Conservation (phyloP, 2,329 filamentous ascomycete species). For the Colletotrichum paranaense region DNA sequence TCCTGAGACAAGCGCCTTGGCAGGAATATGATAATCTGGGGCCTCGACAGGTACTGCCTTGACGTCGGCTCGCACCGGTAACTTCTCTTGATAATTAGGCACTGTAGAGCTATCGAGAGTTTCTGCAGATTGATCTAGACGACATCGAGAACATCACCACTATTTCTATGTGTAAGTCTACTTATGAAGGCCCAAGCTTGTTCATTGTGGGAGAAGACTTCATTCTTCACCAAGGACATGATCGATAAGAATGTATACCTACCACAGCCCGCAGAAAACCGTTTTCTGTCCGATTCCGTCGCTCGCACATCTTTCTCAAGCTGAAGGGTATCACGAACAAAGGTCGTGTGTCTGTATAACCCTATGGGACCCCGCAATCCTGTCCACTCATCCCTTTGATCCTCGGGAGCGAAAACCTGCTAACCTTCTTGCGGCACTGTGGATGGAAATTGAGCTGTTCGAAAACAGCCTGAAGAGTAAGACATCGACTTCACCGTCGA, state of each 20-base stretch:
- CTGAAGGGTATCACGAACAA: conserved; percentile 9
- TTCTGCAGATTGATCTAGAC: not conserved
- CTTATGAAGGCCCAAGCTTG: too few species aligned
- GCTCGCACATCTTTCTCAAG: not conserved
- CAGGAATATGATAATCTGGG: not conserved
- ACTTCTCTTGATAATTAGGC: not conserved
- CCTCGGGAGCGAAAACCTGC: not conserved
- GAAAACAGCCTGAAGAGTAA: conserved; percentile 26
- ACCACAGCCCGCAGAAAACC: not conserved
- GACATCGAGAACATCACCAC: not conserved
- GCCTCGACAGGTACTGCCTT: not conserved
- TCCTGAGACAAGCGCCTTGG: conserved; percentile 19
- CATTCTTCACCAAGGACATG: not conserved
- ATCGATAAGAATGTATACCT: not conserved
- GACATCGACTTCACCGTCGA: conserved; percentile 17
- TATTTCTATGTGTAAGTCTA: not conserved
- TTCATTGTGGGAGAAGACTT: not conserved
- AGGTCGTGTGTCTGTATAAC: conserved; percentile 18
- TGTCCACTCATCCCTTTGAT: not conserved
- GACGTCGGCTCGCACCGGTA: not conserved
- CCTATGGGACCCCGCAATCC: not conserved
- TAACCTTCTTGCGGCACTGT: conserved; percentile 3
- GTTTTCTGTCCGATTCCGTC: not conserved
- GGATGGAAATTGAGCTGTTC: conserved; percentile 1
- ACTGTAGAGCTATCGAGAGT: not conserved